These are phyloP conservation scores for Penicillium canescens DNA, from an alignment of 495 filamentous ascomycete species.

Conservation along the genomic window DNA sequence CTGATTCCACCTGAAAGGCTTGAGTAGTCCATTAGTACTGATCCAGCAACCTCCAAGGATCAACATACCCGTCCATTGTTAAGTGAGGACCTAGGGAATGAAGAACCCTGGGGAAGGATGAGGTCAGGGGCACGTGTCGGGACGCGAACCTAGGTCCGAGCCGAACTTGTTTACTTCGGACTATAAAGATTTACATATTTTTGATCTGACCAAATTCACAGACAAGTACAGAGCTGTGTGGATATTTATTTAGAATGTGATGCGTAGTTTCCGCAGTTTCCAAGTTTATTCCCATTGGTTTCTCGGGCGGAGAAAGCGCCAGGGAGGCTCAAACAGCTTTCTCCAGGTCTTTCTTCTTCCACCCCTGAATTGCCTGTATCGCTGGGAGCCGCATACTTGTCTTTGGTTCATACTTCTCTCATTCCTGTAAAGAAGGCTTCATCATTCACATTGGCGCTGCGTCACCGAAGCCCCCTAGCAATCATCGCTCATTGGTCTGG, in stretches of 20 bases:
- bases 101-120: conserved; percentile 10
- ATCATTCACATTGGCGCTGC: background rate
- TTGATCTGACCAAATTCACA: background rate
- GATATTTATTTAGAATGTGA: background rate
- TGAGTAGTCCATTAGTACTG: background rate
- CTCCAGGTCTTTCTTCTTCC: background rate
- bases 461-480: background rate
- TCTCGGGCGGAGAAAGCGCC: conserved; percentile 3
- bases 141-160: conserved; percentile 16
- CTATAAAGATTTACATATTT: background rate
- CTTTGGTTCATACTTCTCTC: background rate
- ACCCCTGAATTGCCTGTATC: background rate
- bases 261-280: background rate
- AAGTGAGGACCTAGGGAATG: background rate
- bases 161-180: background rate
- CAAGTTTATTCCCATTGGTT: background rate
- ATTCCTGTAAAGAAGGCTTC: background rate
- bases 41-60: background rate
- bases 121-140: conserved; percentile 19
- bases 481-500: conserved; percentile 21
- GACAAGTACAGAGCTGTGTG: background rate
- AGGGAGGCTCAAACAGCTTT: conserved; percentile 3
- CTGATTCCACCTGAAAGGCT: conserved; percentile 52
- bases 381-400: background rate
- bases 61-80: conserved; percentile 27